Base-by-base conservation (phyloP, 148 eudicot genomes). In the Vaccinium myrtillus region DNA sequence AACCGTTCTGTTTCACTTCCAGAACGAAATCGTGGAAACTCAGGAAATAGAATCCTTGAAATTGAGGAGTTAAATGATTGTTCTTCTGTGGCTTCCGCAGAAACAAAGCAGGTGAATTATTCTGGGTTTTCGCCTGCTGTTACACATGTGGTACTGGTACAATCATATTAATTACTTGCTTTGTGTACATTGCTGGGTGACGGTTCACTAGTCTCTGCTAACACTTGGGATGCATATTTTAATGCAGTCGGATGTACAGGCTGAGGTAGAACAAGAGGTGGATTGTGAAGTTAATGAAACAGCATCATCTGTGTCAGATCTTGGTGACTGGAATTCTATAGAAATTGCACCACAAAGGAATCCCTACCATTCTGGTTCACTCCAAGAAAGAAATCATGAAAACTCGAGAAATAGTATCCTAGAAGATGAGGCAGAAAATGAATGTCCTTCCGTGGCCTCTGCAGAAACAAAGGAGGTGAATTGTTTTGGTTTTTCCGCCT, bases 171-270 rank as follows among this genome's bases (percentile, higher is more conserved):
- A 70, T 70, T 27, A 32, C 58, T 50, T 82, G 49, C 18, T 46
- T 36, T 51, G 27, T 51, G 32, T 32, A 32, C 46, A 82, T 30
- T 51, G 27, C 32, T 16, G 14, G 19, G 54, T 18, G 80, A 69
- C 23, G 48, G 43, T 43, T 36, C 56, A 30, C 25, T 30, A 61
- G 6, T 19, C 10, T 50, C 36, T 75, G 25, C 81, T 23, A 78
- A 79, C 58, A 4, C 23, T 43, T 49, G 51, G 77, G 39, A 58
- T 76, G 39, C 27, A 5, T 67, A 48, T 85, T 30, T 81, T 76
- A 77, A 74, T 82, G 89, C 92, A 93, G 94, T 88, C 90, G 27
- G 89, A 89, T 80, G 81, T 89, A 87, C 87, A 91, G 86, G 46
- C 46, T 43, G 87, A 95, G 85, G 89, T 92, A 53, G 96, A 93